Evolutionary conservation across 2,329 filamentous ascomycete species (phyloP).

Genomic region (Fonsecaea erecta): DNA sequence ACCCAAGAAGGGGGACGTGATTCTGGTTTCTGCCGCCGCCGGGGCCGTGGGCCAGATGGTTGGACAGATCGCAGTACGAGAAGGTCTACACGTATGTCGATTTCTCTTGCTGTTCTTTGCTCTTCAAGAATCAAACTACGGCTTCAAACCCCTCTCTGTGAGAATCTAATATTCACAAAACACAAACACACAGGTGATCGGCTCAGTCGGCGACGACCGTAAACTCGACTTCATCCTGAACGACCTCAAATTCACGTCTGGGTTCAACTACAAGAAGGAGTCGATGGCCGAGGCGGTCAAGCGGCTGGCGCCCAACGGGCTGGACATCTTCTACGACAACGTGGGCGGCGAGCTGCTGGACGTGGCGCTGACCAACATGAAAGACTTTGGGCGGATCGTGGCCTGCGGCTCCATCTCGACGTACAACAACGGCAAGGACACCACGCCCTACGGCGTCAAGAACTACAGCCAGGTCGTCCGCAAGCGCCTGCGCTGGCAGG

Average conservation of each 20-base stretch:
- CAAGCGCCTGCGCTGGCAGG: slow-evolving; percentile 66
- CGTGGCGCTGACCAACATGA: slow-evolving; percentile 64
- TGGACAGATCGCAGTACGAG: slow-evolving; percentile 73
- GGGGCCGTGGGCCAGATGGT: slow-evolving; percentile 77
- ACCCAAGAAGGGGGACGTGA: slow-evolving; percentile 71
- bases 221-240: slow-evolving; percentile 71
- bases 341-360: slow-evolving; percentile 71
- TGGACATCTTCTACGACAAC: slow-evolving; percentile 77
- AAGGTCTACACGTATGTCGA: slow-evolving; percentile 59
- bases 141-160: too few relatives aligned
- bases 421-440: slow-evolving; percentile 57
- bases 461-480: slow-evolving; percentile 63
- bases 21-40: slow-evolving; percentile 73
- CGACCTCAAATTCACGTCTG: slow-evolving; percentile 66
- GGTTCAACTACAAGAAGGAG: slow-evolving; percentile 81
- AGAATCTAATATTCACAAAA: too few relatives aligned
- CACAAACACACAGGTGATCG: slow-evolving; percentile 60
- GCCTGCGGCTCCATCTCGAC: slow-evolving; percentile 65
- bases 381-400: slow-evolving; percentile 63
- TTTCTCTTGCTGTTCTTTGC: neutral
- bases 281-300: slow-evolving; percentile 64
- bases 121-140: too few relatives aligned
- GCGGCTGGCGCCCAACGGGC: slow-evolving; percentile 69
- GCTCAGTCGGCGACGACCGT: slow-evolving; percentile 71
- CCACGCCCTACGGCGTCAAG: slow-evolving; percentile 64